phyloP scores from a whole-genome alignment of 148 eudicot genomes.

The Spergularia marina region DNA sequence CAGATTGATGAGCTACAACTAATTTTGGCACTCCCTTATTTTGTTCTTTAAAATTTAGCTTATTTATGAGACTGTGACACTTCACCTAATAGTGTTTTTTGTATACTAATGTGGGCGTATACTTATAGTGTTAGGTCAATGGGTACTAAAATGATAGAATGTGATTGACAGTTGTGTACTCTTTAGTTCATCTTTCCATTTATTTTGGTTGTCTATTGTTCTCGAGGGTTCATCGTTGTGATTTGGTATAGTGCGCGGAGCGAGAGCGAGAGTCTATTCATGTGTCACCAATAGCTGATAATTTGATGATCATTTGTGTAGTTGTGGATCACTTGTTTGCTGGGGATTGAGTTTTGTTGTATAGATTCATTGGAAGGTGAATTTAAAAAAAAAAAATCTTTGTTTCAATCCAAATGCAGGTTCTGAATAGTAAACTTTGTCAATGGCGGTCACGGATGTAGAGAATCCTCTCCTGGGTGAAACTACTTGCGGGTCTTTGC shows the following conservation, averaged over 20 bases:
- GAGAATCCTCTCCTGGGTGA: slow-evolving; percentile 58
- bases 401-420: slow-evolving; percentile 29
- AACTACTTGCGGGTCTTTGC: slow-evolving; percentile 71
- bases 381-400: slow-evolving; percentile 7
- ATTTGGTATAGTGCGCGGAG: not conserved
- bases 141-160: not conserved
- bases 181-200: not conserved
- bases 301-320: not conserved
- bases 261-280: not conserved
- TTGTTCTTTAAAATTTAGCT: not conserved
- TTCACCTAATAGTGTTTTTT: not conserved
- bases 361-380: not conserved
- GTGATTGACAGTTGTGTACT: not conserved
- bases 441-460: slow-evolving; percentile 73
- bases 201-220: not conserved
- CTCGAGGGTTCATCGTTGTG: not conserved
- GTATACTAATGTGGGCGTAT: slow-evolving; percentile 5
- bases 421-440: slow-evolving; percentile 23
- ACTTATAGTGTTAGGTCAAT: not conserved
- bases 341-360: not conserved
- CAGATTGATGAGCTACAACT: slow-evolving; percentile 2
- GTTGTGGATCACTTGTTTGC: not conserved
- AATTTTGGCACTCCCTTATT: not conserved
- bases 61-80: not conserved
- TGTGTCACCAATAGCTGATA: slow-evolving; percentile 2